Evolutionary conservation across 2,329 filamentous ascomycete genomes (phyloP).

Genomic region (Cercospora zeae-maydis): DNA sequence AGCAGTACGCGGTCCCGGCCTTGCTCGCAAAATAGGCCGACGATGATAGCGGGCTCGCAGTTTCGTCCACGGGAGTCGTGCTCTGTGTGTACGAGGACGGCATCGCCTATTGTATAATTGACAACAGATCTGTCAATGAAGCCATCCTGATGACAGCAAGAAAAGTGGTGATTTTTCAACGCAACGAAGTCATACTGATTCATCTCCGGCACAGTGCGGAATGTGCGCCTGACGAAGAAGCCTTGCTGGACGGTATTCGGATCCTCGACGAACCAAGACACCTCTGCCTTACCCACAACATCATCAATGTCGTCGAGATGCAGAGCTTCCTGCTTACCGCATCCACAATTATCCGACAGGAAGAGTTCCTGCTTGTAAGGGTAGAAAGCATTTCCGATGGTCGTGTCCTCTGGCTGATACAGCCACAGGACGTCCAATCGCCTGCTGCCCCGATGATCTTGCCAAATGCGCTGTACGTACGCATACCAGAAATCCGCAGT

Average conservation of each 20-base stretch:
- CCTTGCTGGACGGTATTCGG: constrained; percentile 46
- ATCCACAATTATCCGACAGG: constrained; percentile 72
- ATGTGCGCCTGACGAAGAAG: constrained; percentile 70
- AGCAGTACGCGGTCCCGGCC: constrained; percentile 28
- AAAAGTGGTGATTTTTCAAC: constrained; percentile 53
- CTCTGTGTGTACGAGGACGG: constrained; percentile 51
- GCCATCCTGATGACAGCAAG: constrained; percentile 32
- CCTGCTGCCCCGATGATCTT: constrained; percentile 33
- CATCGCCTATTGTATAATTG: constrained; percentile 54
- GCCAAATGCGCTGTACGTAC: constrained; percentile 59
- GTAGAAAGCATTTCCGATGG: constrained; percentile 65
- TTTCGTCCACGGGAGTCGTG: constrained; percentile 28
- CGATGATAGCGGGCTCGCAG: constrained; percentile 59
- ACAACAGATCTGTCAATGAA: constrained; percentile 10
- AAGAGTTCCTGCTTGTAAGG: constrained; percentile 71
- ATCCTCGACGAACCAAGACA: constrained; percentile 56
- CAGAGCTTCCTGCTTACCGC: constrained; percentile 50
- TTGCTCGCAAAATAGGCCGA: constrained; percentile 39
- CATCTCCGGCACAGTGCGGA: constrained; percentile 50
- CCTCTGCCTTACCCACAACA: constrained; percentile 54
- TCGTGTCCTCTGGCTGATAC: constrained; percentile 67
- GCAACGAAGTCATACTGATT: constrained; percentile 57
- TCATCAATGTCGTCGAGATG: constrained; percentile 56
- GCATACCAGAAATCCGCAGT: constrained; percentile 61
- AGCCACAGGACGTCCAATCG: constrained; percentile 69